Conservation (phyloP, 352 stramenopile genomes). For the Phytophthora pisi region DNA sequence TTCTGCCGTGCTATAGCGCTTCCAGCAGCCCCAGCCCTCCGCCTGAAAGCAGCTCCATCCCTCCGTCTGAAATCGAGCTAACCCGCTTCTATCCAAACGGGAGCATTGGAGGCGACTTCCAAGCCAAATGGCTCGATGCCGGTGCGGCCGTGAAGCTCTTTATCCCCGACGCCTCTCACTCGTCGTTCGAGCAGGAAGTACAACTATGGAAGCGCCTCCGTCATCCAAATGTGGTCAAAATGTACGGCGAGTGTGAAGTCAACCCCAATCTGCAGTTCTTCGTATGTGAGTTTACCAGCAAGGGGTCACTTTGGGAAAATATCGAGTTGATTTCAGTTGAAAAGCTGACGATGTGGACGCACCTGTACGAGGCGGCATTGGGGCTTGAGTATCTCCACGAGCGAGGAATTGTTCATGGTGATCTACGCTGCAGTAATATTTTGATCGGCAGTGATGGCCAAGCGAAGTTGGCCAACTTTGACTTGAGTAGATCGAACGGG, state of each 20-base stretch:
- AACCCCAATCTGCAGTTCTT: neutral
- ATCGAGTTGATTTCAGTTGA: neutral
- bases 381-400: neutral
- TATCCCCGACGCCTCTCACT: neutral
- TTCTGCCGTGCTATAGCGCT: neutral
- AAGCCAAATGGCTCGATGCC: neutral
- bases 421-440: neutral
- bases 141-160: neutral
- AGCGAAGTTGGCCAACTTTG: conserved; percentile 27
- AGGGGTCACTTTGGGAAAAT: neutral
- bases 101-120: neutral
- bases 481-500: conserved; percentile 10
- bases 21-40: neutral
- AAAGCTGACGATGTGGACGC: neutral
- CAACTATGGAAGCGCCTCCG: neutral
- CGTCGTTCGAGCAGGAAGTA: neutral
- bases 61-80: neutral
- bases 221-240: neutral
- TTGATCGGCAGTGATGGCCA: neutral
- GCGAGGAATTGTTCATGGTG: neutral
- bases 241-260: neutral
- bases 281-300: neutral
- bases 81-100: neutral
- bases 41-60: neutral
- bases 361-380: neutral